Conservation (phyloP, 2,329 filamentous ascomycete species). For the Fusarium abutilonis region DNA sequence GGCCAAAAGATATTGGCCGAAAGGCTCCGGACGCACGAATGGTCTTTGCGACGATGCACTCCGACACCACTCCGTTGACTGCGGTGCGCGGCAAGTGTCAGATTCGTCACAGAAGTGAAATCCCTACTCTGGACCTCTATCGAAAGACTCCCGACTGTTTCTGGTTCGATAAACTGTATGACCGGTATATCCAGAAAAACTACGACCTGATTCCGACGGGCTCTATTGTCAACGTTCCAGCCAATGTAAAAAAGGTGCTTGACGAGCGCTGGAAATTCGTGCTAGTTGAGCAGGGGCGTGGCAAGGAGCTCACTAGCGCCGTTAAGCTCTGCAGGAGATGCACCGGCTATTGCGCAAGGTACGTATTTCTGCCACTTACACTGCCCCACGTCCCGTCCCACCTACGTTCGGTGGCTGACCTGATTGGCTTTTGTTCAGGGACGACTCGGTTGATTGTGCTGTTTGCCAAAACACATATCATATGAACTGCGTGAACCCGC, state of each 20-base stretch:
- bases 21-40: constrained; percentile 90
- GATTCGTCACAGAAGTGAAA: constrained; percentile 88
- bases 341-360: constrained; percentile 89
- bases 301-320: constrained; percentile 94
- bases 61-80: constrained; percentile 91
- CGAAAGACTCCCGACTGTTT: constrained; percentile 87
- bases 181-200: constrained; percentile 97
- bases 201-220: constrained; percentile 95
- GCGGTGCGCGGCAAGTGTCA: constrained; percentile 93
- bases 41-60: constrained; percentile 98
- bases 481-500: constrained; percentile 96
- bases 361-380: constrained; percentile 50
- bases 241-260: constrained; percentile 92
- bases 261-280: constrained; percentile 98
- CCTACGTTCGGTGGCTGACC: constrained; percentile 40
- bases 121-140: constrained; percentile 82
- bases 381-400: constrained; percentile 33
- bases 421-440: constrained; percentile 59
- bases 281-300: constrained; percentile 89
- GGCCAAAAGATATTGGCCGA: constrained; percentile 93
- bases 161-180: constrained; percentile 97
- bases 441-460: constrained; percentile 96
- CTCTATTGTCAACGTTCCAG: constrained; percentile 94
- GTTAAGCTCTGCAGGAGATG: constrained; percentile 97
- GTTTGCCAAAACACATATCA: constrained; percentile 96